Conservation (phyloP, 352 stramenopile species). For the Globisporangium abappressorium region DNA sequence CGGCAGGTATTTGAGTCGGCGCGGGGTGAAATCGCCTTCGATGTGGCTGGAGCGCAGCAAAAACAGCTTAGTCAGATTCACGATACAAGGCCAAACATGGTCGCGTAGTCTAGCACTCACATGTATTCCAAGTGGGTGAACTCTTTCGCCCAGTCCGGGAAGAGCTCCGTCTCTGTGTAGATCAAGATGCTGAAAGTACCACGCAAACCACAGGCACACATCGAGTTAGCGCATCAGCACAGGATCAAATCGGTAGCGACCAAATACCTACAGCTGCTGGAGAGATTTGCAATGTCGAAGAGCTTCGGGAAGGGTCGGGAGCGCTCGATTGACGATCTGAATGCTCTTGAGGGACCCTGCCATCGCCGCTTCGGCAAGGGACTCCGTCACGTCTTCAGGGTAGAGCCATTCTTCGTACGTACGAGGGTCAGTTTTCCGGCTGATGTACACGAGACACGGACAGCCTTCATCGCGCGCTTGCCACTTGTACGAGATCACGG, state of each 20-base stretch:
- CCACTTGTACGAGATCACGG: constrained; percentile 21
- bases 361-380: constrained; percentile 5
- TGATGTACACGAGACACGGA: constrained; percentile 20
- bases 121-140: constrained; percentile 17
- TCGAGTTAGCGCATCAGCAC: background rate
- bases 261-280: constrained; percentile 18
- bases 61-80: too few relatives aligned
- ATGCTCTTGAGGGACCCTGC: constrained; percentile 14
- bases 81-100: background rate
- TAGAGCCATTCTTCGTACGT: constrained; percentile 20
- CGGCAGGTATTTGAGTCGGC: constrained; percentile 16
- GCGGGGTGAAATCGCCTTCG: constrained; percentile 17
- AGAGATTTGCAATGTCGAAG: constrained; percentile 13
- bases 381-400: constrained; percentile 15
- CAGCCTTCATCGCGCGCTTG: background rate
- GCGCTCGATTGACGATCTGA: constrained; percentile 21
- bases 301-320: constrained; percentile 15
- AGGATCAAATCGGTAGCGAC: background rate
- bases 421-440: constrained; percentile 2
- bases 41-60: constrained; percentile 10
- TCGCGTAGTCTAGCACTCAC: constrained; percentile 1
- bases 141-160: constrained; percentile 18
- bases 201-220: background rate
- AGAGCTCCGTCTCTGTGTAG: constrained; percentile 19
- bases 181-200: constrained; percentile 14